These are phyloP conservation scores for Aureobasidium leucospermi DNA, from an alignment of 2,329 filamentous ascomycete genomes.

Conservation along the genomic window DNA sequence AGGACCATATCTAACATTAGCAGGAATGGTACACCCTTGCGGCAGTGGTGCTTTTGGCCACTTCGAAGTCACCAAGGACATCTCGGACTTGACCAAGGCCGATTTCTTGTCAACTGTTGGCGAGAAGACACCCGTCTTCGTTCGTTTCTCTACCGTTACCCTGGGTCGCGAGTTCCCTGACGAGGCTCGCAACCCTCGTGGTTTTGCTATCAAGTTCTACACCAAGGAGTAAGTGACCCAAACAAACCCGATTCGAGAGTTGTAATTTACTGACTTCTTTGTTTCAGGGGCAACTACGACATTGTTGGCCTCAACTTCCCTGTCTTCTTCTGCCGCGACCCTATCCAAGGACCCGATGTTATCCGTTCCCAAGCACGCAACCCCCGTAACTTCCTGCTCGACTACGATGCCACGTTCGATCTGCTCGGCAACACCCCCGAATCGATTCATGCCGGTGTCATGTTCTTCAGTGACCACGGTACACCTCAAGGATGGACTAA, in stretches of 20 bases:
- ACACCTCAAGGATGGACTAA: slow-evolving; percentile 41
- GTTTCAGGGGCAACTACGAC: slow-evolving; percentile 37
- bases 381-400: slow-evolving; percentile 42
- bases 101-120: slow-evolving; percentile 34
- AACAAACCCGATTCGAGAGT: too few relatives aligned
- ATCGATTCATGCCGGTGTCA: slow-evolving; percentile 42
- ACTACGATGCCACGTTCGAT: slow-evolving; percentile 44
- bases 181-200: slow-evolving; percentile 39
- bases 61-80: slow-evolving; percentile 39
- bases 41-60: slow-evolving; percentile 40
- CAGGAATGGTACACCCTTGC: slow-evolving; percentile 35
- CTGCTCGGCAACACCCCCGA: slow-evolving; percentile 44
- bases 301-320: slow-evolving; percentile 44
- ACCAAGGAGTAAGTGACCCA: slow-evolving; percentile 30
- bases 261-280: too few relatives aligned
- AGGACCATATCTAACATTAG: slow-evolving; percentile 11
- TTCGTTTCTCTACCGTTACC: slow-evolving; percentile 41
- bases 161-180: slow-evolving; percentile 39
- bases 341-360: slow-evolving; percentile 41
- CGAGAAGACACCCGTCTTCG: slow-evolving; percentile 37
- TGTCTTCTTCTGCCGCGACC: slow-evolving; percentile 44
- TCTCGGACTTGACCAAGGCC: slow-evolving; percentile 33
- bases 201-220: slow-evolving; percentile 45
- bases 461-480: slow-evolving; percentile 46
- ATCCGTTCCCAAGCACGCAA: slow-evolving; percentile 42